phyloP scores from a whole-genome alignment of 176 grass and related monocot species.

The Zoysia pacifica region DNA sequence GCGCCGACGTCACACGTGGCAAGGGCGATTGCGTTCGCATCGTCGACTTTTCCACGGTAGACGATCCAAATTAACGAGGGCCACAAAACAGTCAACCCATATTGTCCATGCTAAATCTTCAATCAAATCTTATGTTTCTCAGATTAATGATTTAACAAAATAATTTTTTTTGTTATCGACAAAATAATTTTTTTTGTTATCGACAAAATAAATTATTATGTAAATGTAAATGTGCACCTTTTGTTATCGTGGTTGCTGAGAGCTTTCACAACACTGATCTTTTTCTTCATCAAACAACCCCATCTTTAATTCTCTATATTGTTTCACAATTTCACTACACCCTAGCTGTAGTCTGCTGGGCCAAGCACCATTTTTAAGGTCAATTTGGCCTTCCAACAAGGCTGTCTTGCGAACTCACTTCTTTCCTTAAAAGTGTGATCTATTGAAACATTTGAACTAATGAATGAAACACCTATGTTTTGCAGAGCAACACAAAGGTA shows the following conservation, averaged over 20 bases:
- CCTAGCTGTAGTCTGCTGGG: neutral
- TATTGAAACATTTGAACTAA: neutral
- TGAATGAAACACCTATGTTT: neutral
- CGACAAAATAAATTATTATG: neutral
- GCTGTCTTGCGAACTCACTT: neutral
- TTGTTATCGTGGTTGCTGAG: neutral
- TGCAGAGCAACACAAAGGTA: neutral
- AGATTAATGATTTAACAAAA: too few species aligned
- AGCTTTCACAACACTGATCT: too few species aligned
- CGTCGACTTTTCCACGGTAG: conserved; percentile 4
- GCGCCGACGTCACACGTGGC: conserved; percentile 15
- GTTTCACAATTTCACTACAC: neutral
- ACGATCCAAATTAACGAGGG: neutral
- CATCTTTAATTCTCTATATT: too few species aligned
- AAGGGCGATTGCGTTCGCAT: neutral
- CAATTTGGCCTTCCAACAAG: neutral
- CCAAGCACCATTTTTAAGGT: neutral
- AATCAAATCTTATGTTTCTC: too few species aligned
- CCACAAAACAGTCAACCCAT: too few species aligned
- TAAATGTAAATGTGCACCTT: neutral
- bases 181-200: too few species aligned
- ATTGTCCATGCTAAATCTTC: too few species aligned
- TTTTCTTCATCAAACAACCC: neutral
- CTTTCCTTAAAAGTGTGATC: neutral
- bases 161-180: too few species aligned